Evolutionary conservation across 345 rosid species (phyloP).

Genomic region (Heritiera littoralis): DNA sequence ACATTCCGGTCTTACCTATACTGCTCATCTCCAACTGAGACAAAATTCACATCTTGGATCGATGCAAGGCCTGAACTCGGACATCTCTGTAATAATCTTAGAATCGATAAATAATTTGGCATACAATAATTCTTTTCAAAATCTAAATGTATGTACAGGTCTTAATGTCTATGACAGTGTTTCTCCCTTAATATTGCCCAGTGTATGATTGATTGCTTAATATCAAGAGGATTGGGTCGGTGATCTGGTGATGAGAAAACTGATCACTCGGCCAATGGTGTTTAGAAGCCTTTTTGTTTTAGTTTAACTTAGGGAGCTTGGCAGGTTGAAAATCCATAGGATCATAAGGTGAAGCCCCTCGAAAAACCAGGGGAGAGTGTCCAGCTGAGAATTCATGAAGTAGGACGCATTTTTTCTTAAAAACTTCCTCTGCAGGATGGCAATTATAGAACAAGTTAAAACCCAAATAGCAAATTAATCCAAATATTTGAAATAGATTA

Average conservation of each 20-base stretch:
- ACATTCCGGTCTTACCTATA: slow-evolving; percentile 90
- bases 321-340: slow-evolving; percentile 4
- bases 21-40: slow-evolving; percentile 56
- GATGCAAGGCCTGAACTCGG: slow-evolving; percentile 88
- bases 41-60: slow-evolving; percentile 73
- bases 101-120: slow-evolving; percentile 59
- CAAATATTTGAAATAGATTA: background rate
- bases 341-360: background rate
- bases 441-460: background rate
- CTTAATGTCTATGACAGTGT: slow-evolving; percentile 23
- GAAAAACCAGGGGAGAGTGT: background rate
- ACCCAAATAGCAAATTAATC: background rate
- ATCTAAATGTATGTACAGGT: slow-evolving; percentile 38
- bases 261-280: background rate
- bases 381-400: background rate
- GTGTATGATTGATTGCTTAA: background rate
- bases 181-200: background rate
- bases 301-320: background rate
- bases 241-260: background rate
- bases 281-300: background rate
- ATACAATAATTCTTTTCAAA: slow-evolving; percentile 16
- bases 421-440: background rate
- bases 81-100: slow-evolving; percentile 81
- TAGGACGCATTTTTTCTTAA: background rate
- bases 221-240: no score